Conservation (phyloP, 192 early-diverging fungal species). For the Linnemannia hyalina region DNA sequence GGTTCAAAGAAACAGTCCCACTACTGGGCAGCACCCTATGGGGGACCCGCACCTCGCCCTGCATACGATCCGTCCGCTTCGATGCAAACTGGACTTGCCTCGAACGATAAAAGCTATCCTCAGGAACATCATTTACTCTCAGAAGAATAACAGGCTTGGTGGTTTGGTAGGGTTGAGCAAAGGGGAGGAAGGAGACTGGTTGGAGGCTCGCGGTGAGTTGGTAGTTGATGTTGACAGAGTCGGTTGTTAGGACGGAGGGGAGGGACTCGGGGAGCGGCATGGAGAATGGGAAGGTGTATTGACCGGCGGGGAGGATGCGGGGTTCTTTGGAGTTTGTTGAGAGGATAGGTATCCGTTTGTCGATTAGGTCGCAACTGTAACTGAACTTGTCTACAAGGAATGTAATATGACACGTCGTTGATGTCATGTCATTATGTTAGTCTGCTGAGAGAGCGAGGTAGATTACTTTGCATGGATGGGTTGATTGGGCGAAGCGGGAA, state of each 20-base stretch:
- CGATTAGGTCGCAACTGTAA: conserved; percentile 6
- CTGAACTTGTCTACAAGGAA: conserved; percentile 14
- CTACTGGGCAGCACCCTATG: conserved; percentile 6
- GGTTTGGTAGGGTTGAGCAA: conserved; percentile 18
- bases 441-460: not conserved
- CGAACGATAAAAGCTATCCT: not conserved
- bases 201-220: conserved; percentile 20
- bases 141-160: conserved; percentile 10
- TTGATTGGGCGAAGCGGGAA: not conserved
- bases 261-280: not conserved
- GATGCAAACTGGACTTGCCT: not conserved
- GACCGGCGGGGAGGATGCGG: not conserved
- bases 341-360: not conserved
- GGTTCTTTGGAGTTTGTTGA: conserved; percentile 12
- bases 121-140: not conserved
- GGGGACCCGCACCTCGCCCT: not conserved
- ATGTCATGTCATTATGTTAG: not conserved
- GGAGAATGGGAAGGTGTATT: conserved; percentile 22
- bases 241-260: conserved; percentile 1
- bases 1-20: conserved; percentile 10
- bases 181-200: conserved; percentile 20
- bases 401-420: not conserved
- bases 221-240: conserved; percentile 29
- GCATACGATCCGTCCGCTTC: conserved; percentile 1
- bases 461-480: not conserved